phyloP scores from a whole-genome alignment of 768 basidiomycete genomes.

The Phlebiopsis gigantea region DNA sequence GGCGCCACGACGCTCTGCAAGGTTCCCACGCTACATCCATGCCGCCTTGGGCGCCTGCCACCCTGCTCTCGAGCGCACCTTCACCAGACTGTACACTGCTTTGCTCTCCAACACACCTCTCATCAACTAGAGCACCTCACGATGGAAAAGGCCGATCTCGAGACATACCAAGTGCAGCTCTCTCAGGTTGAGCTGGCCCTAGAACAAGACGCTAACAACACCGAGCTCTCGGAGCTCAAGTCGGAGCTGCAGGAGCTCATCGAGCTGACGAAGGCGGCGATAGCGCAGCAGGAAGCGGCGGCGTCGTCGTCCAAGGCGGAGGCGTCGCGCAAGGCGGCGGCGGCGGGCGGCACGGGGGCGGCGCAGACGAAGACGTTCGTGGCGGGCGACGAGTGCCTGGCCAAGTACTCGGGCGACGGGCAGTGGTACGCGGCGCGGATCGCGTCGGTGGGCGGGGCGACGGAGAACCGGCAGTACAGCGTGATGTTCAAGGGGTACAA shows the following conservation, averaged over 20 bases:
- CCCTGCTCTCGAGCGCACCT: not conserved
- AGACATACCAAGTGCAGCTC: constrained; percentile 86
- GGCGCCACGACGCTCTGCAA: too few species aligned
- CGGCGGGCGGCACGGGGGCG: constrained; percentile 29
- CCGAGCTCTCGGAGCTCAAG: constrained; percentile 66
- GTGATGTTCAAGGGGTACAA: constrained; percentile 92
- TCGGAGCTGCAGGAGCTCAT: constrained; percentile 82
- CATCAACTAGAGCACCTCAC: not conserved
- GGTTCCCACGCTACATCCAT: not conserved
- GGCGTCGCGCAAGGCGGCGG: constrained; percentile 48
- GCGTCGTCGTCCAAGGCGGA: constrained; percentile 58
- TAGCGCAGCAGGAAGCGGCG: constrained; percentile 61
- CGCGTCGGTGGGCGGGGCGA: constrained; percentile 75
- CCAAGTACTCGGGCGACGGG: constrained; percentile 81
- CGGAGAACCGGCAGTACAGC: constrained; percentile 80
- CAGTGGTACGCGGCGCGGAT: constrained; percentile 88
- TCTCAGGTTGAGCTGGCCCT: constrained; percentile 85
- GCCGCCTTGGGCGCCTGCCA: not conserved
- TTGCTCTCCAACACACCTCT: not conserved
- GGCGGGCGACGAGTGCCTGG: constrained; percentile 82
- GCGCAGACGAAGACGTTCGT: constrained; percentile 53
- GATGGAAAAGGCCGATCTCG: constrained; percentile 70
- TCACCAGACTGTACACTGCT: not conserved
- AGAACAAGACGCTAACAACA: constrained; percentile 65
- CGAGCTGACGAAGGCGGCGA: constrained; percentile 65